Conservation (phyloP, 2,329 filamentous ascomycete genomes). For the Aspergillus sp. region DNA sequence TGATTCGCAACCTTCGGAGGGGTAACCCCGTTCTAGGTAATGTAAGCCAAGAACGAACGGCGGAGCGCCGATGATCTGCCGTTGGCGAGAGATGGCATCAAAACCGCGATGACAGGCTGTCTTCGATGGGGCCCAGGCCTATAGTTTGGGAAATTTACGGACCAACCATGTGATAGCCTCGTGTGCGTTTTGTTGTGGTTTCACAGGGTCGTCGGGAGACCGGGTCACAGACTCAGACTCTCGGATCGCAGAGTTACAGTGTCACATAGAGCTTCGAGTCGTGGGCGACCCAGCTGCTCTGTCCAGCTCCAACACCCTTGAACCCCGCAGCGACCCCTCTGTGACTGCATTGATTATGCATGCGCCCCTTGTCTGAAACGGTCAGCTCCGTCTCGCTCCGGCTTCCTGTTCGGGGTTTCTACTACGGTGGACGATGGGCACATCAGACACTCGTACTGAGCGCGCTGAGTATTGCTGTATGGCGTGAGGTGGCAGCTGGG, state of each 20-base stretch:
- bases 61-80: background rate
- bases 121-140: background rate
- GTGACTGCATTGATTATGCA: background rate
- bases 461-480: too few relatives aligned
- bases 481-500: too few relatives aligned
- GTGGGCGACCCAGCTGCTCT: background rate
- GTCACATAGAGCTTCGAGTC: background rate
- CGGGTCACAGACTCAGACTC: too few relatives aligned
- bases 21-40: background rate
- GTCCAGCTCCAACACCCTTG: background rate
- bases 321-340: background rate
- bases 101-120: background rate
- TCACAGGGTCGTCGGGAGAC: background rate
- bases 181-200: background rate
- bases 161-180: background rate
- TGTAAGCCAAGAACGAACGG: background rate
- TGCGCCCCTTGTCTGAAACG: background rate
- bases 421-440: background rate
- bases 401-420: background rate
- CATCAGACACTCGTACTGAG: background rate
- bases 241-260: background rate
- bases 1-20: background rate
- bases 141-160: background rate
- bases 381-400: background rate
- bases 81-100: background rate